Base-by-base conservation (phyloP, 768 basidiomycete species). In the Exsudoporus frostii region DNA sequence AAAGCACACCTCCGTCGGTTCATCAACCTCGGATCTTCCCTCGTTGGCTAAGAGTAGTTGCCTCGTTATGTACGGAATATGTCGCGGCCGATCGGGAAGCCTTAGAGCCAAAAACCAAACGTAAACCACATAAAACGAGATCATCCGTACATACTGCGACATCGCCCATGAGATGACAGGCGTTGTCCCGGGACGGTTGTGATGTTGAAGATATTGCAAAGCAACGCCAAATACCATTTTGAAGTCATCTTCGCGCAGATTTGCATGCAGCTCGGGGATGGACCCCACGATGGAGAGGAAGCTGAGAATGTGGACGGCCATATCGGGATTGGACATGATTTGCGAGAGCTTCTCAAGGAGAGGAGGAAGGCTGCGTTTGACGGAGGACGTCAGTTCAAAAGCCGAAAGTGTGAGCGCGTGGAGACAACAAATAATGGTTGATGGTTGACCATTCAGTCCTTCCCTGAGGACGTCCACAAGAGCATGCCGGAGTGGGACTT, bases 281-380 rank as follows among this genome's bases (percentile, higher is more conserved):
- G 92, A 90, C 4, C 91, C 93, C 41, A 97, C 79, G 55, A 97
- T 86, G 39, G 84, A 80, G 22, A 98, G 80, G 68, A 98, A 90
- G 56, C 90, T 90, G 53, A 98, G 83, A 66, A 98, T 95, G 66
- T 98, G 95, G n/a, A 95, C 88, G 7, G 93, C 88, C 81, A 98
- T 88, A 54, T 85, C 85, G 3, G 92, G 84, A 49, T 90, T 93
- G 1, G 92, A 92, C 86, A 98, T 95, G 72, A 98, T 96, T 67
- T 90, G 88, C 7, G 89, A 86, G 27, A 98, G 79, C 69, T 90
- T 91, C 61, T 88, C 87, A 52, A 98, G 75, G 48, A 97, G 92
- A 33, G 80, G 76, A 7, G 92, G 80, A 33, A 98, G 75, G 61
- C 78, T 83, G 58, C 87, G 89, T 25, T 86, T 90, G 70, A 94